These are phyloP conservation scores for Penicillium verrucosum DNA, from an alignment of 2,329 filamentous ascomycete genomes.

Conservation along the genomic window DNA sequence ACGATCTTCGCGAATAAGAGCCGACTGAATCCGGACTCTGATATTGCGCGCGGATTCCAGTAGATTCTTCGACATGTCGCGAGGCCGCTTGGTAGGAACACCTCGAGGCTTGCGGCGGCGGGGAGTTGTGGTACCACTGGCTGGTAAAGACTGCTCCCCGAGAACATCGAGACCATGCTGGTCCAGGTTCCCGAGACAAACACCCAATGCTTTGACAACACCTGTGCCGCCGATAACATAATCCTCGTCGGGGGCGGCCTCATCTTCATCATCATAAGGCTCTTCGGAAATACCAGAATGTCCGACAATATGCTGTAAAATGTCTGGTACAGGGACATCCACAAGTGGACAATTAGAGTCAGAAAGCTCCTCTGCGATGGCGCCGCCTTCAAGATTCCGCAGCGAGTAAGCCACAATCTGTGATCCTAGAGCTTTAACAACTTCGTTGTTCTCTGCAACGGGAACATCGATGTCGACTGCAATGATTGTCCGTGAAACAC, in stretches of 20 bases:
- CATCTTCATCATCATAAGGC: slow-evolving; percentile 57
- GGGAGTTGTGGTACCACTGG: slow-evolving; percentile 55
- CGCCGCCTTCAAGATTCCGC: slow-evolving; percentile 79
- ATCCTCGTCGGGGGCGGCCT: slow-evolving; percentile 78
- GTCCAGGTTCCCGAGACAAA: slow-evolving; percentile 79
- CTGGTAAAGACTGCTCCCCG: slow-evolving; percentile 41
- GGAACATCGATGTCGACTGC: slow-evolving; percentile 92
- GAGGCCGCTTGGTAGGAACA: slow-evolving; percentile 64
- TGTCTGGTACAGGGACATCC: slow-evolving; percentile 68
- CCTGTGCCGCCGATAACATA: slow-evolving; percentile 96
- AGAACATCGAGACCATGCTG: slow-evolving; percentile 46
- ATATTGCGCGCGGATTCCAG: slow-evolving; percentile 88
- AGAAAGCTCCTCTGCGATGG: slow-evolving; percentile 59
- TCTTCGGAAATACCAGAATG: slow-evolving; percentile 53
- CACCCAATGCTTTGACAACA: slow-evolving; percentile 88
- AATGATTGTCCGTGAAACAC: slow-evolving; percentile 77
- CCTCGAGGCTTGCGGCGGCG: slow-evolving; percentile 49
- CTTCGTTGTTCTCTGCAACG: slow-evolving; percentile 73
- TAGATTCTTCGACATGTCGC: slow-evolving; percentile 90
- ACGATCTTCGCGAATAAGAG: slow-evolving; percentile 70
- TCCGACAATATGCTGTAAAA: slow-evolving; percentile 82
- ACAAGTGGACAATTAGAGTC: slow-evolving; percentile 45
- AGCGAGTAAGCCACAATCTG: slow-evolving; percentile 94
- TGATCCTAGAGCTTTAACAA: slow-evolving; percentile 87
- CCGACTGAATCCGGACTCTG: slow-evolving; percentile 74